These are phyloP conservation scores for Phaseolus coccineus DNA, from an alignment of 331 rosid genomes.

Conservation along the genomic window DNA sequence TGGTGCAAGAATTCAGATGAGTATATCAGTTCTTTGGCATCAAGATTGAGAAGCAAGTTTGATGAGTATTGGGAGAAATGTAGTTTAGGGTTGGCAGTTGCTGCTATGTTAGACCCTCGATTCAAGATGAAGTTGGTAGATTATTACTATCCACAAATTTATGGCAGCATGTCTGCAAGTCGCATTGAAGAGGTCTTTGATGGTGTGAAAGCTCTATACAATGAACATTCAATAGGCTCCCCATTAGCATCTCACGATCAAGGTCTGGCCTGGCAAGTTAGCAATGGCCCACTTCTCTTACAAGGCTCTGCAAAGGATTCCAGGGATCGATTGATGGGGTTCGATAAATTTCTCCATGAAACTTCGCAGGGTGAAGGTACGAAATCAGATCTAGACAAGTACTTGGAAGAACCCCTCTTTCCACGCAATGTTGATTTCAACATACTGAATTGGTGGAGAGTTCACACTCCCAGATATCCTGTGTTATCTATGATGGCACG, in stretches of 20 bases:
- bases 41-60: constrained; percentile 78
- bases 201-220: constrained; percentile 80
- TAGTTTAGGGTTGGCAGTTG: constrained; percentile 84
- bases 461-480: constrained; percentile 96
- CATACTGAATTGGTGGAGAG: constrained; percentile 96
- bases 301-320: constrained; percentile 68
- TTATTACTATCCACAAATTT: constrained; percentile 86
- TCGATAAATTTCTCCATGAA: constrained; percentile 90
- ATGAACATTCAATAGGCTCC: constrained; percentile 83
- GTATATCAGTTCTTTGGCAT: constrained; percentile 64
- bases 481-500: constrained; percentile 97
- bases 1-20: constrained; percentile 92
- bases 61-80: constrained; percentile 94
- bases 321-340: constrained; percentile 90
- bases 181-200: constrained; percentile 72
- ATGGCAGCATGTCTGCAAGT: constrained; percentile 63
- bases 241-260: constrained; percentile 83
- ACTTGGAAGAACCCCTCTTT: constrained; percentile 94
- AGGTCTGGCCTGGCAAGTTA: constrained; percentile 81
- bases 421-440: constrained; percentile 86
- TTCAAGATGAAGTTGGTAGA: constrained; percentile 92
- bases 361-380: constrained; percentile 75
- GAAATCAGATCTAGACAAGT: constrained; percentile 91
- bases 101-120: constrained; percentile 93
- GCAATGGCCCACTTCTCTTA: constrained; percentile 60